Percentiles rank a stretch among this genome's conserved stretches.
These are phyloP conservation scores for Monosporozyma unispora DNA, from an alignment of 805 yeast species.

Conservation along the genomic window DNA sequence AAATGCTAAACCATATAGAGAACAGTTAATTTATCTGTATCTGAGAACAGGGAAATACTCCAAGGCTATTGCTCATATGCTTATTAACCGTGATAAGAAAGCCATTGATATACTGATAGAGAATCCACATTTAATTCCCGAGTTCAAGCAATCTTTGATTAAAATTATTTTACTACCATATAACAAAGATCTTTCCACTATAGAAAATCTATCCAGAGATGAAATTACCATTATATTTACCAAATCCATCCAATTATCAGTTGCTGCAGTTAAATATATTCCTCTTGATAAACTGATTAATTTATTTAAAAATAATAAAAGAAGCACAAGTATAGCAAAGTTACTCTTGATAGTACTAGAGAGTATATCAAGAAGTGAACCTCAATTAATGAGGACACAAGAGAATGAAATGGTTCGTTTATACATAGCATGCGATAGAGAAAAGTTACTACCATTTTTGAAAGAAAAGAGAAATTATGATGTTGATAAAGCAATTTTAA, in stretches of 20 bases:
- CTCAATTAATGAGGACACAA: constrained; percentile 42
- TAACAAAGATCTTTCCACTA: constrained; percentile 25
- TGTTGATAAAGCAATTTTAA: constrained; percentile 56
- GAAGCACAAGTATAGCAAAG: constrained; percentile 29
- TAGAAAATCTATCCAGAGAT: constrained; percentile 33
- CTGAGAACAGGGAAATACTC: constrained; percentile 48
- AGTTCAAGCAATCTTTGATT: constrained; percentile 42
- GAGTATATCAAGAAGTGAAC: constrained; percentile 47
- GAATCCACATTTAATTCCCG: constrained; percentile 49
- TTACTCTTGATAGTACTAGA: constrained; percentile 61
- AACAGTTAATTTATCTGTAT: constrained; percentile 44
- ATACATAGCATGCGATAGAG: constrained; percentile 51
- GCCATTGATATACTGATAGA: constrained; percentile 50
- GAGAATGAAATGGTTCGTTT: constrained; percentile 62
- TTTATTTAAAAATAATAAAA: constrained; percentile 32
- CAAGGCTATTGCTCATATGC: constrained; percentile 56
- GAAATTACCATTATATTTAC: constrained; percentile 21
- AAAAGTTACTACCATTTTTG: constrained; percentile 51
- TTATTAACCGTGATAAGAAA: constrained; percentile 44
- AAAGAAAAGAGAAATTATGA: constrained; percentile 52
- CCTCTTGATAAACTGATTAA: constrained; percentile 43
- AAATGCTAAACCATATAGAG: constrained; percentile 29
- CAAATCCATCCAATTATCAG: constrained; percentile 45
- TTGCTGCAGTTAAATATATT: constrained; percentile 58
- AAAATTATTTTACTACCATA: constrained; percentile 39